These are phyloP conservation scores for Pseudogymnoascus sp. DNA, from an alignment of 2,329 filamentous ascomycete genomes.

Conservation along the genomic window DNA sequence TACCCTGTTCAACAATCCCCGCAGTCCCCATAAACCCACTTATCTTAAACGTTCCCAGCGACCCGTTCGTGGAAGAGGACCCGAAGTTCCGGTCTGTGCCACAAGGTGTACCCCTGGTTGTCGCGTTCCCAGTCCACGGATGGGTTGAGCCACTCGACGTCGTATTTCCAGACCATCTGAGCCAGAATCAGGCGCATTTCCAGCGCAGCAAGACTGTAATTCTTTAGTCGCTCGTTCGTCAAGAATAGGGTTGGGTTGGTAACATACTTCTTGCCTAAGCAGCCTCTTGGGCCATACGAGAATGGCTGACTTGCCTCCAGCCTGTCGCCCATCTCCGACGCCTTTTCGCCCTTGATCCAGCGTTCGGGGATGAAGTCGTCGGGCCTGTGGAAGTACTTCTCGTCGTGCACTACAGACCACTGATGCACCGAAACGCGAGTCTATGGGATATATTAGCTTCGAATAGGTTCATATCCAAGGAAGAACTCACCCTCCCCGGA, in stretches of 20 bases:
- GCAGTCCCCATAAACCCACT: background rate
- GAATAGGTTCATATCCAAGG: background rate
- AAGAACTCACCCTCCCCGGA: slow-evolving; percentile 17
- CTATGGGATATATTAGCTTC: slow-evolving; percentile 7
- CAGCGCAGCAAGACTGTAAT: slow-evolving; percentile 16
- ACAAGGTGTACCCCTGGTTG: slow-evolving; percentile 20
- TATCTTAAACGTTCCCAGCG: background rate
- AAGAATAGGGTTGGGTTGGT: background rate
- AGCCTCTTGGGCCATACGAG: slow-evolving; percentile 15
- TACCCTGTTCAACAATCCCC: background rate
- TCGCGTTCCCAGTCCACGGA: slow-evolving; percentile 20
- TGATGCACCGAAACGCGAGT: slow-evolving; percentile 21
- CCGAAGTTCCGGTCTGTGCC: slow-evolving; percentile 19
- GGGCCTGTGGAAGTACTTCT: slow-evolving; percentile 17
- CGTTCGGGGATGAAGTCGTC: slow-evolving; percentile 20
- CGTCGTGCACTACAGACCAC: slow-evolving; percentile 19
- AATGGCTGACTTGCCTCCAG: slow-evolving; percentile 16
- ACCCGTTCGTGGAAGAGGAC: slow-evolving; percentile 8
- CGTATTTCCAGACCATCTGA: slow-evolving; percentile 25
- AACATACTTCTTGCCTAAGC: slow-evolving; percentile 18
- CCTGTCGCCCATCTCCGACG: slow-evolving; percentile 25
- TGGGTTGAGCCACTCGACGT: slow-evolving; percentile 20
- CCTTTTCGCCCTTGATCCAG: slow-evolving; percentile 17
- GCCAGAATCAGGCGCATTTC: slow-evolving; percentile 20
- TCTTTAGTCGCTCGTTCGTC: background rate